A percentile compares a stretch with the other conserved stretches of the same genome.
phyloP scores from a whole-genome alignment of 805 yeast species.

The Kluyveromyces aestuarii region DNA sequence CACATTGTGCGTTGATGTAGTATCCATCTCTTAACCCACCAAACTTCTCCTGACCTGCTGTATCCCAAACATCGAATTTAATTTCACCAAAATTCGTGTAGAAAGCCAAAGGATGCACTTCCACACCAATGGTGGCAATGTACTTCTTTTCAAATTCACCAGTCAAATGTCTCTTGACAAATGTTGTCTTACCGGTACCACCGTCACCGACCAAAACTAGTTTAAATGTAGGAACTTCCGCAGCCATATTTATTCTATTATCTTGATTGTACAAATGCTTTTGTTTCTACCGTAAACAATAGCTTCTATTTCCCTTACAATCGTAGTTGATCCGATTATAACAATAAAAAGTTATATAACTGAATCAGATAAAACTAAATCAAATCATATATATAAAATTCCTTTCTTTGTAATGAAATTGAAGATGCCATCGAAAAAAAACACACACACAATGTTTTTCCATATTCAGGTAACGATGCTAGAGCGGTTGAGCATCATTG shows the following conservation, averaged over 20 bases:
- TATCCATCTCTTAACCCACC: slow-evolving; percentile 99
- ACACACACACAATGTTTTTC: no score
- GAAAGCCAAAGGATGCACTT: slow-evolving; percentile 97
- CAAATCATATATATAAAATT: no score
- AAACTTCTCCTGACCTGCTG: slow-evolving; percentile 99
- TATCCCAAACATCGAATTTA: slow-evolving; percentile 99
- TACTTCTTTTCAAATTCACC: slow-evolving; percentile 99
- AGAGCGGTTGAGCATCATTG: no score
- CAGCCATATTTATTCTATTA: slow-evolving; percentile 39
- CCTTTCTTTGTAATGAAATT: no score
- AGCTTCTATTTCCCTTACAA: no score
- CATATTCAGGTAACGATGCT: no score
- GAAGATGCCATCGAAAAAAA: no score
- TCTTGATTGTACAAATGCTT: no score
- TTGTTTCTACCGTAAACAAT: no score
- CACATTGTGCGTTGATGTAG: slow-evolving; percentile 99
- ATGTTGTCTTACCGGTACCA: slow-evolving; percentile 99
- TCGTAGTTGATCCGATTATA: no score
- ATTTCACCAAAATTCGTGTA: slow-evolving; percentile 98
- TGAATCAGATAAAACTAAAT: no score
- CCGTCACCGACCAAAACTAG: slow-evolving; percentile 99
- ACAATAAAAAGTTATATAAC: no score
- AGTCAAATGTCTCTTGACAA: slow-evolving; percentile 98
- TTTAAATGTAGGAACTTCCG: slow-evolving; percentile 92
- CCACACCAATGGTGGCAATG: slow-evolving; percentile 99